Conservation (phyloP, 106 monocot species). For the Gastrodia elata region DNA sequence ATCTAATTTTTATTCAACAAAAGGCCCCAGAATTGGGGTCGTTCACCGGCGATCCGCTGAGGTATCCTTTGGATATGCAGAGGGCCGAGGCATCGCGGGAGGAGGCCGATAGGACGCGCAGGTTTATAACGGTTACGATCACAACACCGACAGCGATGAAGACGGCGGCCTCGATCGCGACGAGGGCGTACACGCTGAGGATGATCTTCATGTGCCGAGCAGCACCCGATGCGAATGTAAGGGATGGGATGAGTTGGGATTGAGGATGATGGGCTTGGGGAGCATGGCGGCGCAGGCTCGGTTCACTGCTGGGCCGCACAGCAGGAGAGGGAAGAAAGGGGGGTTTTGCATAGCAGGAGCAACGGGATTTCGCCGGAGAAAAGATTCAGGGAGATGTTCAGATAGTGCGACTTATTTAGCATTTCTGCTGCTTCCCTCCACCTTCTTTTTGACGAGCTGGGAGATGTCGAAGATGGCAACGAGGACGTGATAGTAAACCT, state of each 20-base stretch:
- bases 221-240: slow-evolving; percentile 18
- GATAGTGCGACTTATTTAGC: too few species aligned
- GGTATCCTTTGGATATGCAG: slow-evolving; percentile 48
- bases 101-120: slow-evolving; percentile 27
- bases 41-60: slow-evolving; percentile 39
- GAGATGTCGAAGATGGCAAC: slow-evolving; percentile 59
- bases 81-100: slow-evolving; percentile 31
- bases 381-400: slow-evolving; percentile 80
- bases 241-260: slow-evolving; percentile 63
- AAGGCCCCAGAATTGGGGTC: slow-evolving; percentile 72
- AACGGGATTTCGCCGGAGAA: slow-evolving; percentile 66
- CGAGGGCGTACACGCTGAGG: slow-evolving; percentile 71
- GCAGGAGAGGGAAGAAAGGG: slow-evolving; percentile 49
- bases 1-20: too few species aligned
- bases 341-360: slow-evolving; percentile 61
- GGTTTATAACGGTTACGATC: slow-evolving; percentile 58
- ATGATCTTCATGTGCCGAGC: slow-evolving; percentile 62
- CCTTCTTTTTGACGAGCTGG: slow-evolving; percentile 20
- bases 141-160: slow-evolving; percentile 63
- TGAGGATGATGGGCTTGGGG: slow-evolving; percentile 88
- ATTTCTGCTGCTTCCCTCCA: slow-evolving; percentile 26
- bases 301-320: slow-evolving; percentile 66
- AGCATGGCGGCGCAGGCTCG: slow-evolving; percentile 54
- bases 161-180: slow-evolving; percentile 75
- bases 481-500: slow-evolving; percentile 55